Percentiles rank a stretch among this genome's conserved stretches.
Evolutionary conservation across 2,329 filamentous ascomycete genomes (phyloP).

Genomic region (Sphaerulina populicola): DNA sequence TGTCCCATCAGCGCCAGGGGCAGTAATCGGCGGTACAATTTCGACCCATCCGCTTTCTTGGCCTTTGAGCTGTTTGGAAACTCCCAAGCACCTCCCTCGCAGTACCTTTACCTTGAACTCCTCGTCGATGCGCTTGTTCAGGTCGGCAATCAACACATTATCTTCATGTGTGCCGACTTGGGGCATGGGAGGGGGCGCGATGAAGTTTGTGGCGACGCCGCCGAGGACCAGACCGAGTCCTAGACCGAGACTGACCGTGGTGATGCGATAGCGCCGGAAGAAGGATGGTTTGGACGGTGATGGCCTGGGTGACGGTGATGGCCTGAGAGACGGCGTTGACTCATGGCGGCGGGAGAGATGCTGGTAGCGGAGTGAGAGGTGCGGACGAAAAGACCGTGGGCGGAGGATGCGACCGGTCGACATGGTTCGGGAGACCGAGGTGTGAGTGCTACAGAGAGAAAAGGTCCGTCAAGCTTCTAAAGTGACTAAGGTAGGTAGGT

Average conservation of each 20-base stretch:
- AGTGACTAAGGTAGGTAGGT: too few species aligned
- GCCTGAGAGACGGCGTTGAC: not conserved
- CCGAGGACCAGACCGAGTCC: constrained; percentile 26
- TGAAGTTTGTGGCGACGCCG: constrained; percentile 34
- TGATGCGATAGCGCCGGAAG: constrained; percentile 11
- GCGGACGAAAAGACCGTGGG: constrained; percentile 14
- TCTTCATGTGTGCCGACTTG: constrained; percentile 38
- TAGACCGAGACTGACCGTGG: constrained; percentile 34
- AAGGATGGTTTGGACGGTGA: not conserved
- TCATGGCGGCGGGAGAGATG: constrained; percentile 7
- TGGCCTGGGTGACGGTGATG: not conserved
- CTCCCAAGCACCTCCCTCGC: constrained; percentile 37
- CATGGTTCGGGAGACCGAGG: not conserved
- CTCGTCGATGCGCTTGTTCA: constrained; percentile 39
- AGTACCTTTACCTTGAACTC: constrained; percentile 46
- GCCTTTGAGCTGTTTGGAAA: constrained; percentile 28
- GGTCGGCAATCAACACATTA: constrained; percentile 33
- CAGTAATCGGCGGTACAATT: constrained; percentile 19
- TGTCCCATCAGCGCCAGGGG: not conserved
- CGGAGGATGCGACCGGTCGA: constrained; percentile 1
- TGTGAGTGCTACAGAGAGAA: too few species aligned
- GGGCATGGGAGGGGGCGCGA: constrained; percentile 41
- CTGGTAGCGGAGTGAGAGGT: constrained; percentile 26
- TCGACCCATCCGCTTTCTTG: constrained; percentile 31
- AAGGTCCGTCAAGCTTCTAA: too few species aligned